Percentiles rank a stretch among this genome's conserved stretches.
These are phyloP conservation scores for Boeremia lycopersici DNA, from an alignment of 2,329 filamentous ascomycete genomes.

Conservation along the genomic window DNA sequence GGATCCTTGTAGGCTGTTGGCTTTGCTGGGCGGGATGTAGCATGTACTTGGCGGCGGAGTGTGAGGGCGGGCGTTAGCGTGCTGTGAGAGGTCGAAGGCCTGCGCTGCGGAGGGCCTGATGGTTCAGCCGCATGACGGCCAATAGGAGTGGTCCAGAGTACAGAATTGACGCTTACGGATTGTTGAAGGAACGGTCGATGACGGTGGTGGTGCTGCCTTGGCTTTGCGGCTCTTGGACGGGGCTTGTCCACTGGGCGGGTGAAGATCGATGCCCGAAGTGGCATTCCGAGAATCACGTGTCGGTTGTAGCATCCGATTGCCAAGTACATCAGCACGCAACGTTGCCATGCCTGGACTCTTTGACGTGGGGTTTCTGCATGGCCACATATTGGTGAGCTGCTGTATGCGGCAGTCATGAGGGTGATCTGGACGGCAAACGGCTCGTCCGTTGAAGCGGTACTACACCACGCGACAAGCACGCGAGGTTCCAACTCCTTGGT, in stretches of 20 bases:
- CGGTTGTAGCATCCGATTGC: constrained; percentile 9
- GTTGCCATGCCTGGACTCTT: not conserved
- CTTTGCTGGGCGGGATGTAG: constrained; percentile 26
- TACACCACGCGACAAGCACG: constrained; percentile 7
- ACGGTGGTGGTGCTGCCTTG: constrained; percentile 13
- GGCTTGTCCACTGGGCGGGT: constrained; percentile 12
- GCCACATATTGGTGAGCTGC: not conserved
- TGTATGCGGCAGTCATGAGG: not conserved
- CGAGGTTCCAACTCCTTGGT: not conserved
- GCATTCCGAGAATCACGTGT: constrained; percentile 12
- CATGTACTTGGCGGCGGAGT: constrained; percentile 27
- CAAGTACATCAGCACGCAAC: constrained; percentile 7
- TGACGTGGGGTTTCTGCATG: not conserved
- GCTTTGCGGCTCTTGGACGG: constrained; percentile 17
- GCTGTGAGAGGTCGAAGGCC: constrained; percentile 15
- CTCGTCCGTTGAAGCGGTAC: not conserved
- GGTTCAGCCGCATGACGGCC: not conserved
- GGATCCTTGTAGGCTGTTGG: constrained; percentile 24
- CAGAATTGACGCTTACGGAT: not conserved
- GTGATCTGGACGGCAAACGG: not conserved
- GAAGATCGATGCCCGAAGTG: constrained; percentile 11
- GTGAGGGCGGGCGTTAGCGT: constrained; percentile 11
- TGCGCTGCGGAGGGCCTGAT: constrained; percentile 10
- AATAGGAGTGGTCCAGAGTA: not conserved
- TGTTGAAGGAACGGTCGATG: constrained; percentile 14